phyloP scores from a whole-genome alignment of 805 yeast species.

The Hanseniaspora valbyensis region DNA sequence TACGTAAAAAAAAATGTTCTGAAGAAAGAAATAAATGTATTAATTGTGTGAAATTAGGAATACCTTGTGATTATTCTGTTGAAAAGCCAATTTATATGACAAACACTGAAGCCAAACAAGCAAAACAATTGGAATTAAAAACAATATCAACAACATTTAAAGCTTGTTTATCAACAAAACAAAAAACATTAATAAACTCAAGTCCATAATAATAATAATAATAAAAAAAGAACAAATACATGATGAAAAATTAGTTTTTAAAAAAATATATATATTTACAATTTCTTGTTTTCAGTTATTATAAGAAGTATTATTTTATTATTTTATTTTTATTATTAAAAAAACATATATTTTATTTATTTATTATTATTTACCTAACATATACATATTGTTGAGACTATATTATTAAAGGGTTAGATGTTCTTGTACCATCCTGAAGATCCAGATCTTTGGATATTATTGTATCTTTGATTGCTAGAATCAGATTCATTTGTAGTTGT shows the following conservation, averaged over 20 bases:
- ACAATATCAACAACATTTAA: conserved; percentile 35
- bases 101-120: conserved; percentile 32
- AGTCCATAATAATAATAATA: too few relatives aligned
- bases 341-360: too few relatives aligned
- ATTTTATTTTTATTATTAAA: neutral
- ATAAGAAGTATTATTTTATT: too few relatives aligned
- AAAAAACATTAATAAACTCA: too few relatives aligned
- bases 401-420: too few relatives aligned
- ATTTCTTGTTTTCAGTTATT: too few relatives aligned
- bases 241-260: too few relatives aligned
- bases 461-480: neutral
- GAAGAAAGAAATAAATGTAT: conserved; percentile 52
- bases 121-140: conserved; percentile 43
- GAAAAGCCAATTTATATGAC: conserved; percentile 47
- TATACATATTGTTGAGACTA: too few relatives aligned
- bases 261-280: too few relatives aligned
- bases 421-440: conserved; percentile 8
- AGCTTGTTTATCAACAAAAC: conserved; percentile 30
- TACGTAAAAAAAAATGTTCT: conserved; percentile 62
- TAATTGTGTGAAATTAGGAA: conserved; percentile 46
- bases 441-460: conserved; percentile 1
- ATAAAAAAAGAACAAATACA: too few relatives aligned
- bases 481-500: neutral
- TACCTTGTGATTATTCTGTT: conserved; percentile 45
- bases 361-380: too few relatives aligned